Evolutionary conservation across 1,284 basidiomycete species (phyloP), one percentile per base, ranked within the genome.

Genomic region (Naganishia liquefaciens): DNA sequence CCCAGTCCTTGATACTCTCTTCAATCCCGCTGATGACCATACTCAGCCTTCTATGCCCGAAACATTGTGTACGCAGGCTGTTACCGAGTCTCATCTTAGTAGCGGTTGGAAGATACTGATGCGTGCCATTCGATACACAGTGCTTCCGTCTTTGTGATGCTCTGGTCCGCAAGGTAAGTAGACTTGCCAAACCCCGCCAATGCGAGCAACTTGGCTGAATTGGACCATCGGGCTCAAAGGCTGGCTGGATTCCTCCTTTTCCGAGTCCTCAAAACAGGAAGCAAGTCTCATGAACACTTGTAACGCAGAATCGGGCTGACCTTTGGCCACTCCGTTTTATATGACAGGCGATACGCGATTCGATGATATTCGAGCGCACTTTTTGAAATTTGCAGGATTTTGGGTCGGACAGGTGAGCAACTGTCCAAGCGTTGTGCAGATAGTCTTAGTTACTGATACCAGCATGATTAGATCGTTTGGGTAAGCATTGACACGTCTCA

Each of bases 181-280:
- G 13, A 37, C 5, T 5, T 33, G 57, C 19, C 33, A 3, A 25
- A 4, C 42, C 19, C 30, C 72, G 64, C 46, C 46, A 39, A 60
- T 51, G 42, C 11, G 9, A 33, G 30, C 23, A 27, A 33, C 21
- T 54, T 46, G 25, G 21, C 25, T 21, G 39, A 21, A 43, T 30
- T 57, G 27, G 7, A 21, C 47, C 13, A 25, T 44, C 5, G 0
- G 10, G 0, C 27, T 13, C 15, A 19, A 19, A 62, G 67, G 42
- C 57, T 73, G 33, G 55, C 67, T 83, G 86, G 84, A 0, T 88
- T 88, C 75, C 77, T 88, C 9, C 80, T 88, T 19, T 86, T 85
- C 75, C 83, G 87, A 19, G 87, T 89, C 3, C 72, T 88, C 47
- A 87, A 85, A 73, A 85, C 81, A 6, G 86, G 87, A 2, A 84